A percentile compares a stretch with the other conserved stretches of the same genome.
Conservation (phyloP, 1,284 basidiomycete genomes). For the Pterulicium gracile region DNA sequence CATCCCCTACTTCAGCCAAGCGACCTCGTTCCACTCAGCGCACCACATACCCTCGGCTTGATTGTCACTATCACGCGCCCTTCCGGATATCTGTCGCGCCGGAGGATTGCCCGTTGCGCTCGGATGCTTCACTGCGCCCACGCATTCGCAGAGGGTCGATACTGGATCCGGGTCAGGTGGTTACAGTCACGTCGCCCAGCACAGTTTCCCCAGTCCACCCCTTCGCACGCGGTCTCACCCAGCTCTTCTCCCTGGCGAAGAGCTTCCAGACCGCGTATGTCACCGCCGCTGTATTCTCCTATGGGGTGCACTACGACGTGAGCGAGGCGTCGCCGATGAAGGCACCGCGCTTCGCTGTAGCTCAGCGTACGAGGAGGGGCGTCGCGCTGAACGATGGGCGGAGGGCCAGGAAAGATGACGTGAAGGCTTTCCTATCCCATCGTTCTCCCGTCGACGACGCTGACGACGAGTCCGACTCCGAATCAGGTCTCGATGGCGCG, state of each 20-base stretch:
- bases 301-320: background rate
- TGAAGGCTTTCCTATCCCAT: background rate
- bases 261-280: background rate
- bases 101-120: background rate
- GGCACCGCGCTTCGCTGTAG: background rate
- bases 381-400: background rate
- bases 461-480: background rate
- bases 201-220: no score
- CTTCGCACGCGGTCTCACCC: background rate
- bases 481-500: background rate
- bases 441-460: no score
- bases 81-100: background rate
- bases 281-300: background rate
- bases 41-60: background rate
- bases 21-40: no score
- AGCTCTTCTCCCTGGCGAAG: background rate
- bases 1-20: no score
- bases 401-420: background rate
- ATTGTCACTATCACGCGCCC: background rate
- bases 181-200: background rate
- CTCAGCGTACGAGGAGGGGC: background rate
- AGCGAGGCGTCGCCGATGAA: background rate
- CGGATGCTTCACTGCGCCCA: background rate
- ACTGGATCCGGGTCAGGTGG: background rate
- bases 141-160: background rate